These are phyloP conservation scores for Hericium coralloides DNA, from an alignment of 768 basidiomycete genomes.

Conservation along the genomic window DNA sequence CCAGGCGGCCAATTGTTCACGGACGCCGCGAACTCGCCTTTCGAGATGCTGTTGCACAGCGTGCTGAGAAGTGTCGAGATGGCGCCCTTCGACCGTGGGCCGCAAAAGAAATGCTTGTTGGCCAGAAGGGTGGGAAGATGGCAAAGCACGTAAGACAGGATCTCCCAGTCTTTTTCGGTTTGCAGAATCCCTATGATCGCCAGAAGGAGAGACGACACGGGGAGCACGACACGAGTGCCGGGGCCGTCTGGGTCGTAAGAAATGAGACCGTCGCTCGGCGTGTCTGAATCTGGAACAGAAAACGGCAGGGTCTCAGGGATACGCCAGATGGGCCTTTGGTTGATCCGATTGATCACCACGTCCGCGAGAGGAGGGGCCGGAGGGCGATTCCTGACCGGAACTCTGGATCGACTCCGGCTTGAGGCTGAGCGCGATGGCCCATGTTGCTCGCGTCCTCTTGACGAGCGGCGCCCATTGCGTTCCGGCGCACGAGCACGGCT, in stretches of 20 bases:
- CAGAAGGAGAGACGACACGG: constrained; percentile 65
- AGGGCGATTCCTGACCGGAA: constrained; percentile 24
- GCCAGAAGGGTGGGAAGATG: constrained; percentile 85
- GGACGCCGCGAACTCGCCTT: constrained; percentile 44
- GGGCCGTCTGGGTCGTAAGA: constrained; percentile 51
- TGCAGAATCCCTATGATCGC: constrained; percentile 58
- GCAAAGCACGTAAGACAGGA: constrained; percentile 85
- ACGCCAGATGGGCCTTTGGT: constrained; percentile 50
- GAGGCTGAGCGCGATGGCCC: constrained; percentile 12
- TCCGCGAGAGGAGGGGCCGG: constrained; percentile 14
- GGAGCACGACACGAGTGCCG: constrained; percentile 42
- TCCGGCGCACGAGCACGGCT: constrained; percentile 12
- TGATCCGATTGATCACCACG: constrained; percentile 17
- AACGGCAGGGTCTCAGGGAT: constrained; percentile 62
- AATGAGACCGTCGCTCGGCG: constrained; percentile 56
- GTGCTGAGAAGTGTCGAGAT: constrained; percentile 55
- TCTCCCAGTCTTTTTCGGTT: constrained; percentile 81
- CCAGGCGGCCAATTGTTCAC: constrained; percentile 51
- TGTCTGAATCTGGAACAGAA: constrained; percentile 42
- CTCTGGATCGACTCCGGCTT: constrained; percentile 35
- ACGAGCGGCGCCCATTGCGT: constrained; percentile 13
- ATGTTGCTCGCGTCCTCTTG: constrained; percentile 12
- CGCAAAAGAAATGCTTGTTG: constrained; percentile 96
- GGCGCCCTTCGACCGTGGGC: constrained; percentile 61
- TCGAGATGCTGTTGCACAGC: constrained; percentile 59